Evolutionary conservation across 805 yeast genomes (phyloP), one percentile per base, ranked within the genome.

Genomic region (Ogataea trehaloabstinens): DNA sequence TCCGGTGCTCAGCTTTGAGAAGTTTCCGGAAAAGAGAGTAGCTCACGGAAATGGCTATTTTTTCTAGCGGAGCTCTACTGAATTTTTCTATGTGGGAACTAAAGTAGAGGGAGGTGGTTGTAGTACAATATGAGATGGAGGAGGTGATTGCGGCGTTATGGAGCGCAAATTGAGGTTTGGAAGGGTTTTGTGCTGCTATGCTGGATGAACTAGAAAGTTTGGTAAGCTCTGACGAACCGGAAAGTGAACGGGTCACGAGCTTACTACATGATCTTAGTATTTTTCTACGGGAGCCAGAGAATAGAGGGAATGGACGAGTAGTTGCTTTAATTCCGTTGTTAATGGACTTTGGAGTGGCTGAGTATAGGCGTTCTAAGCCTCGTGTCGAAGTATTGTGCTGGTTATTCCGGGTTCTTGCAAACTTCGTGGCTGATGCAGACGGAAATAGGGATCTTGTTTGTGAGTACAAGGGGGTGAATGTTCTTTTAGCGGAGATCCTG

Each of bases 391-490:
- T 31, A n/a, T n/a, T 41, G 29, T 13, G 37, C 13, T 13, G 20
- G 8, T 16, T 39, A 2, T 34, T 34, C 25, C 35, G 46, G n/a
- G 28, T 35, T 6, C 22, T 48, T 32, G 46, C 45, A 12, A 48
- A 48, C 30, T 38, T 44, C 24, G 52, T 48, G 19, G 52, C 52
- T 4, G 48, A 48, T 17, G 25, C 35, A 3, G 40, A 40, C 21
- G 18, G 16, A 4, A 48, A 48, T 25, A 27, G 49, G 22, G 22
- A 17, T n/a, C 6, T 35, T 6, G 31, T 48, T 5, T 15, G 42
- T 15, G 19, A 18, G 4, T 21, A 28, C n/a, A n/a, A 11, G 2
- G 5, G 10, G 2, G 10, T 31, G 6, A 19, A 11, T 10, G 22
- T 19, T 11, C 32, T 44, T 10, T 31, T 41, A 13, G 13, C 19